phyloP scores from a whole-genome alignment of 2,329 filamentous ascomycete species.

The Penicillium sp. region DNA sequence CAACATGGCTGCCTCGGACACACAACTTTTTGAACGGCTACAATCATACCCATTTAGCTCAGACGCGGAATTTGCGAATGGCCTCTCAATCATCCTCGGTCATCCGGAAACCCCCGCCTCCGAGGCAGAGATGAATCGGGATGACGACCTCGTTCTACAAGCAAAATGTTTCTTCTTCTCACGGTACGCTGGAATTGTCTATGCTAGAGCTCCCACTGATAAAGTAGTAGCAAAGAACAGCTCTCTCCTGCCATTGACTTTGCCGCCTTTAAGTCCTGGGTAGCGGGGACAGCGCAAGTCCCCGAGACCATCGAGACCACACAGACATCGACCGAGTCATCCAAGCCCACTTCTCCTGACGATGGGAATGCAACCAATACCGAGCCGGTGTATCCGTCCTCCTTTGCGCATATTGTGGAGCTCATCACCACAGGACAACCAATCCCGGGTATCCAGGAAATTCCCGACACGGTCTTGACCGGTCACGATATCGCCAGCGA shows the following conservation, averaged over 20 bases:
- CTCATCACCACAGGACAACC: conserved; percentile 79
- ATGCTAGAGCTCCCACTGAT: not conserved
- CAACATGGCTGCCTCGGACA: conserved; percentile 10
- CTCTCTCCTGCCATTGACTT: conserved; percentile 59
- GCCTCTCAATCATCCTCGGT: conserved; percentile 50
- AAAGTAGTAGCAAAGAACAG: conserved; percentile 39
- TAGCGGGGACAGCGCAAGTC: conserved; percentile 29
- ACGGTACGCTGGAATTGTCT: conserved; percentile 32
- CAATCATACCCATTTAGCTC: conserved; percentile 42
- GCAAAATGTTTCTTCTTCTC: conserved; percentile 53
- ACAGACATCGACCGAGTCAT: conserved; percentile 6
- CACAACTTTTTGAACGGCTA: conserved; percentile 33
- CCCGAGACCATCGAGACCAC: not conserved
- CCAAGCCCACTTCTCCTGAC: conserved; percentile 9
- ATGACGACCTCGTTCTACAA: conserved; percentile 46
- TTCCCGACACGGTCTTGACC: conserved; percentile 75
- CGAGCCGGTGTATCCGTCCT: conserved; percentile 70
- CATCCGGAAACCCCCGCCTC: conserved; percentile 42
- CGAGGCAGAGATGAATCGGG: conserved; percentile 39
- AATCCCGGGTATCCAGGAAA: conserved; percentile 83
- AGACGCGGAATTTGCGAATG: conserved; percentile 49
- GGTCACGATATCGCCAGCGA: conserved; percentile 63
- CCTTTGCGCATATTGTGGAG: conserved; percentile 82
- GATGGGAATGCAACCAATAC: conserved; percentile 10
- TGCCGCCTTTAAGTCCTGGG: conserved; percentile 67